phyloP scores from a whole-genome alignment of 495 filamentous ascomycete genomes.

The Gamarada debralockiae region DNA sequence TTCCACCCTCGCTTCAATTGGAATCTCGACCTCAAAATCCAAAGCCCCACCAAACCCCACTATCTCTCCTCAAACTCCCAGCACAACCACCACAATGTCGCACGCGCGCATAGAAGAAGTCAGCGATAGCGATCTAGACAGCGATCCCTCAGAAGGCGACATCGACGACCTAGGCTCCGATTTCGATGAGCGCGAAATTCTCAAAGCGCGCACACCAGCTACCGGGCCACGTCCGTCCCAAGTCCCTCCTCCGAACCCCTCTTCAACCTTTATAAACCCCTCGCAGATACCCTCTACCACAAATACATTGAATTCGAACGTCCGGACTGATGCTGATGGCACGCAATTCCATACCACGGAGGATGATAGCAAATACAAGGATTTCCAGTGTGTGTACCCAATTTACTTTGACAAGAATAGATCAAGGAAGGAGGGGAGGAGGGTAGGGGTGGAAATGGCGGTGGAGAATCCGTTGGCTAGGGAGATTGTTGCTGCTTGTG shows the following conservation, averaged over 20 bases:
- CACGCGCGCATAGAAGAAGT: constrained; percentile 88
- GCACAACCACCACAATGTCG: constrained; percentile 56
- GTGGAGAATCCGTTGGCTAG: constrained; percentile 84
- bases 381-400: constrained; percentile 89
- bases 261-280: constrained; percentile 22
- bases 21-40: not conserved
- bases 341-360: constrained; percentile 34
- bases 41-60: constrained; percentile 17
- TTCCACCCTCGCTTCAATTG: not conserved
- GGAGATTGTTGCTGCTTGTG: constrained; percentile 83
- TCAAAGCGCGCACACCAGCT: constrained; percentile 9
- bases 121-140: constrained; percentile 61
- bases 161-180: constrained; percentile 56
- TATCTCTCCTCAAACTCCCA: not conserved
- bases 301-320: constrained; percentile 11
- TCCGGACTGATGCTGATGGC: constrained; percentile 18
- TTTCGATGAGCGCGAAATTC: constrained; percentile 47
- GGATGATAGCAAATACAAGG: constrained; percentile 59
- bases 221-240: constrained; percentile 21
- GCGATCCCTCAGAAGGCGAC: constrained; percentile 71
- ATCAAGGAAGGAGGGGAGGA: constrained; percentile 70
- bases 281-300: constrained; percentile 31
- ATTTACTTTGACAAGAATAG: constrained; percentile 85
- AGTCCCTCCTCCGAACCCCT: constrained; percentile 20
- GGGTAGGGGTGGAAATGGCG: constrained; percentile 66